Evolutionary conservation across 805 yeast species (phyloP).

Genomic region (Teunomyces pallodes): DNA sequence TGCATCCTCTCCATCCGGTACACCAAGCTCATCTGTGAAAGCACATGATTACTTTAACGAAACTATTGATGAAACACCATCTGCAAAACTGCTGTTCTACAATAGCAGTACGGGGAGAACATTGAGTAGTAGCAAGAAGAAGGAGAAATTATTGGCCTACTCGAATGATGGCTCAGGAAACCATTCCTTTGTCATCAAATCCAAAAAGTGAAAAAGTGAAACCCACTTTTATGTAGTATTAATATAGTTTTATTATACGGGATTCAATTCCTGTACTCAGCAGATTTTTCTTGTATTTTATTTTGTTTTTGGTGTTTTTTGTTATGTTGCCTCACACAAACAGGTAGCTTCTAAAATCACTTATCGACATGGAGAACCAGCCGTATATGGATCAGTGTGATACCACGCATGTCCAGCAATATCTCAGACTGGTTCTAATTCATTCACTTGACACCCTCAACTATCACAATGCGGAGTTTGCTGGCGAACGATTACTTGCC

Average conservation of each 20-base stretch:
- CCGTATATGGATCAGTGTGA: conserved; percentile 9
- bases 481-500: conserved; percentile 78
- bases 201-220: conserved; percentile 21
- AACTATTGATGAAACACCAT: conserved; percentile 12
- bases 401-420: conserved; percentile 28
- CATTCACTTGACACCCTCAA: conserved; percentile 72
- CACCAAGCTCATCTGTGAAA: conserved; percentile 12
- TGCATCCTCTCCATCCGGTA: conserved; percentile 13
- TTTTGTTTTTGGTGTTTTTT: neutral
- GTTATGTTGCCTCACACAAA: neutral
- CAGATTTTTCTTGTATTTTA: too few species aligned
- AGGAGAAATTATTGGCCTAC: conserved; percentile 41
- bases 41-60: conserved; percentile 17
- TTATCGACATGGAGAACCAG: conserved; percentile 1
- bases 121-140: conserved; percentile 21
- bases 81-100: conserved; percentile 18
- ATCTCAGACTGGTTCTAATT: conserved; percentile 58
- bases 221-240: neutral
- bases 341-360: neutral
- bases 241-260: neutral
- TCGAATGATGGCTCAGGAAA: conserved; percentile 40
- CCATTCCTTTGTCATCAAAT: conserved; percentile 35
- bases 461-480: conserved; percentile 75
- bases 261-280: neutral
- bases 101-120: conserved; percentile 23